Conservation (phyloP, 495 filamentous ascomycete species). For the Aspergillus cristatus region DNA sequence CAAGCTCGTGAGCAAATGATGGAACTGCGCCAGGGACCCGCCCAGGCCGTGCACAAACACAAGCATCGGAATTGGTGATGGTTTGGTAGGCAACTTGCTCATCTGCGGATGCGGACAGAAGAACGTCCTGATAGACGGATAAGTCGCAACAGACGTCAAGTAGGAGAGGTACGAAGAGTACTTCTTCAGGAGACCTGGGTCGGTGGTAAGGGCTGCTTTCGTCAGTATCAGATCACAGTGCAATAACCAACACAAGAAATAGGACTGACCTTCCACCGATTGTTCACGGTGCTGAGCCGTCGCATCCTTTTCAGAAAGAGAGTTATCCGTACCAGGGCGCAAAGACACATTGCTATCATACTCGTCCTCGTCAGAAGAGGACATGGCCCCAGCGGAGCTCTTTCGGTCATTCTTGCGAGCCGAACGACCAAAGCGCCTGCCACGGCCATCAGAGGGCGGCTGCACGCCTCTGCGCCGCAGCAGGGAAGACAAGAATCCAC, state of each 20-base stretch:
- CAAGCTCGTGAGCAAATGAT: conserved; percentile 70
- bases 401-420: conserved; percentile 20
- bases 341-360: conserved; percentile 34
- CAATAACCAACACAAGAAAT: not conserved
- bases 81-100: conserved; percentile 61
- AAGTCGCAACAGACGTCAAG: conserved; percentile 58
- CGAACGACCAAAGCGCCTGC: conserved; percentile 14
- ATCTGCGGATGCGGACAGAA: conserved; percentile 72
- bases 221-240: conserved; percentile 3
- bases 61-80: conserved; percentile 67
- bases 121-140: conserved; percentile 73
- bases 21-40: conserved; percentile 81
- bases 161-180: conserved; percentile 64
- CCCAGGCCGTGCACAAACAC: conserved; percentile 91
- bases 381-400: conserved; percentile 23
- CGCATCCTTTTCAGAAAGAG: conserved; percentile 11
- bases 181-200: conserved; percentile 70
- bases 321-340: conserved; percentile 19
- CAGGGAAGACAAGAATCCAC: conserved; percentile 28
- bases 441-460: conserved; percentile 9
- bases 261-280: conserved; percentile 23
- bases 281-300: conserved; percentile 18
- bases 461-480: conserved; percentile 17
- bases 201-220: conserved; percentile 36
- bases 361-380: conserved; percentile 37